These are phyloP conservation scores for Phytopythium helicoides DNA, from an alignment of 352 stramenopile species.

Conservation along the genomic window DNA sequence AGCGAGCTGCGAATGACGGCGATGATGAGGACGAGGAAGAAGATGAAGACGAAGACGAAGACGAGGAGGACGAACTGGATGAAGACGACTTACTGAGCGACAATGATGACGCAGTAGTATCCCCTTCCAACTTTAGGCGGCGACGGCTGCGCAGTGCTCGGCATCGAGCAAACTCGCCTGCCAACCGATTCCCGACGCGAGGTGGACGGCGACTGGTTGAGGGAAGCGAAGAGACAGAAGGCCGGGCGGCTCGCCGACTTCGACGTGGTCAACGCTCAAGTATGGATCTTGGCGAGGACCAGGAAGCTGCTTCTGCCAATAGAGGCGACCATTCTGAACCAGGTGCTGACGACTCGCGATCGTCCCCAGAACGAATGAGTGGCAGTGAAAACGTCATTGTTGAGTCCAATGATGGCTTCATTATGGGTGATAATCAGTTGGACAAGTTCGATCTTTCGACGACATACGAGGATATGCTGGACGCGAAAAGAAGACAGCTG, in stretches of 20 bases:
- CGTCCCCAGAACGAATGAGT: constrained; percentile 4
- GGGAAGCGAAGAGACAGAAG: constrained; percentile 9
- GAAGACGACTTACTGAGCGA: constrained; percentile 58
- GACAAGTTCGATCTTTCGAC: constrained; percentile 73
- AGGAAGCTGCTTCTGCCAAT: background rate
- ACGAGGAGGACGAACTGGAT: constrained; percentile 40
- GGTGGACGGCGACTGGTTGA: constrained; percentile 32
- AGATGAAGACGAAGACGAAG: constrained; percentile 49
- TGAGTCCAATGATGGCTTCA: constrained; percentile 80
- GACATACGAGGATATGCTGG: constrained; percentile 67
- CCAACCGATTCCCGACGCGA: constrained; percentile 27
- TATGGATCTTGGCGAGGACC: constrained; percentile 3
- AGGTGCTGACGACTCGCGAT: background rate
- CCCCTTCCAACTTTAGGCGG: constrained; percentile 33
- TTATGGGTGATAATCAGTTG: constrained; percentile 78
- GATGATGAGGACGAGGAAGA: constrained; percentile 58
- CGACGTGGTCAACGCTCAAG: background rate
- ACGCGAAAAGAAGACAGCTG: constrained; percentile 43
- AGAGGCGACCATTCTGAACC: constrained; percentile 12
- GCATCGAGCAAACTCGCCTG: constrained; percentile 9
- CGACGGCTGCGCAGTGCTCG: constrained; percentile 35
- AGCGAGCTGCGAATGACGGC: constrained; percentile 43
- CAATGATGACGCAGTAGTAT: constrained; percentile 31
- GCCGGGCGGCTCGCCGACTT: constrained; percentile 11
- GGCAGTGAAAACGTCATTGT: constrained; percentile 52